phyloP scores from a whole-genome alignment of 257 asterid species.

The Cruciata laevipes region DNA sequence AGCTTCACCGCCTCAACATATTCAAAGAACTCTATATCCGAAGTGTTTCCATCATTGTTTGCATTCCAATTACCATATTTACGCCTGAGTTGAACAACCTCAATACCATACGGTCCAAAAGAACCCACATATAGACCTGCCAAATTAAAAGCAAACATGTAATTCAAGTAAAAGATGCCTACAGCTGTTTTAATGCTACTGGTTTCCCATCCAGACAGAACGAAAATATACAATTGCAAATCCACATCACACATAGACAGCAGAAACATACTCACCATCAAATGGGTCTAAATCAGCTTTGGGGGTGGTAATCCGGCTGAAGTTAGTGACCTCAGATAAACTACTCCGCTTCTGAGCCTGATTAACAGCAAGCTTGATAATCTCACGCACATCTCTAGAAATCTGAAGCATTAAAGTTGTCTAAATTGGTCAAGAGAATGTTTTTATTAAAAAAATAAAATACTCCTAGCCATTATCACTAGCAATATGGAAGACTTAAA shows the following conservation, averaged over 20 bases:
- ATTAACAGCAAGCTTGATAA: conserved; percentile 74
- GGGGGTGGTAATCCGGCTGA: conserved; percentile 62
- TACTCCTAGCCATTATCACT: not conserved
- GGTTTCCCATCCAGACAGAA: not conserved
- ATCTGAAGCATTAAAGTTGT: conserved; percentile 33
- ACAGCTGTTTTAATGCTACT: not conserved
- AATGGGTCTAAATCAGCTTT: conserved; percentile 80
- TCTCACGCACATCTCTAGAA: conserved; percentile 76
- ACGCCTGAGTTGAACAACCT: conserved; percentile 85
- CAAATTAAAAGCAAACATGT: conserved; percentile 16
- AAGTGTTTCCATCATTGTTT: conserved; percentile 41
- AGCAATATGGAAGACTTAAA: not conserved
- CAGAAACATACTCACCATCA: conserved; percentile 52
- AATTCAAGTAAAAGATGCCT: not conserved
- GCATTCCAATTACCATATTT: conserved; percentile 86
- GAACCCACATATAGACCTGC: conserved; percentile 92
- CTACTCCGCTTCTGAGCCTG: conserved; percentile 68
- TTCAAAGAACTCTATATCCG: conserved; percentile 84
- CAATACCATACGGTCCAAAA: conserved; percentile 95
- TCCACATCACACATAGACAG: not conserved
- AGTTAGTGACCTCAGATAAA: conserved; percentile 69
- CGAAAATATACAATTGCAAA: not conserved
- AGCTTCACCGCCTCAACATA: conserved; percentile 96
- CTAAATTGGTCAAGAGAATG: conserved; percentile 13
- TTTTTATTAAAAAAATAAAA: conserved; percentile 4